A percentile compares a stretch with the other conserved stretches of the same genome.
Conservation (phyloP, 2,329 filamentous ascomycete genomes). For the Colletotrichum spaethianum region DNA sequence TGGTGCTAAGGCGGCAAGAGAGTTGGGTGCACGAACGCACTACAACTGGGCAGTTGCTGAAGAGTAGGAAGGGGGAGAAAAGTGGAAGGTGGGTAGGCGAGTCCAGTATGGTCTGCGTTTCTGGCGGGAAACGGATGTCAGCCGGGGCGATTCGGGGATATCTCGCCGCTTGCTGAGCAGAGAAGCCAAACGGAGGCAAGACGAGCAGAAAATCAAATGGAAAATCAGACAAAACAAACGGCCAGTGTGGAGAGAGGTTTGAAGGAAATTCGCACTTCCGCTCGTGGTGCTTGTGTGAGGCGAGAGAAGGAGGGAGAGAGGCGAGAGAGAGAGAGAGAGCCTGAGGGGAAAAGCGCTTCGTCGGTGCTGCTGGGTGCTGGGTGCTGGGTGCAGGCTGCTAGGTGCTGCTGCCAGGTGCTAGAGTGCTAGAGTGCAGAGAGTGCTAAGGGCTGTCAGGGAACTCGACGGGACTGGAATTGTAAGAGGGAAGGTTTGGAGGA, state of each 20-base stretch:
- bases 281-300: constrained; percentile 20
- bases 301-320: not conserved
- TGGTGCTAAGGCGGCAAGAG: constrained; percentile 41
- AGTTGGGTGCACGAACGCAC: constrained; percentile 34
- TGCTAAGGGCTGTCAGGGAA: constrained; percentile 16
- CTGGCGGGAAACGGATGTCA: constrained; percentile 30
- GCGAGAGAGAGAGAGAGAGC: not conserved
- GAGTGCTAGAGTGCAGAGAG: constrained; percentile 1
- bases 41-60: constrained; percentile 43
- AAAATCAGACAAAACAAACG: constrained; percentile 2
- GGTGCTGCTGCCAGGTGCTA: not conserved
- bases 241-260: constrained; percentile 13
- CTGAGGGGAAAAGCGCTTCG: constrained; percentile 16
- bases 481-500: constrained; percentile 35
- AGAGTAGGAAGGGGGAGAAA: constrained; percentile 43
- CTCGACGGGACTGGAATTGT: constrained; percentile 29
- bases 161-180: constrained; percentile 25
- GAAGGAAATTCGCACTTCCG: constrained; percentile 23
- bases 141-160: constrained; percentile 16
- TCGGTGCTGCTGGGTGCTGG: not conserved
- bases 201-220: not conserved
- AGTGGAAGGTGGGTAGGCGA: constrained; percentile 33
- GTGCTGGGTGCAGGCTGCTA: constrained; percentile 2
- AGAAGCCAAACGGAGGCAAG: constrained; percentile 4
- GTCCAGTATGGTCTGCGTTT: constrained; percentile 23